These are phyloP conservation scores for Favolaschia claudopus DNA, from an alignment of 768 basidiomycete genomes.

Conservation along the genomic window DNA sequence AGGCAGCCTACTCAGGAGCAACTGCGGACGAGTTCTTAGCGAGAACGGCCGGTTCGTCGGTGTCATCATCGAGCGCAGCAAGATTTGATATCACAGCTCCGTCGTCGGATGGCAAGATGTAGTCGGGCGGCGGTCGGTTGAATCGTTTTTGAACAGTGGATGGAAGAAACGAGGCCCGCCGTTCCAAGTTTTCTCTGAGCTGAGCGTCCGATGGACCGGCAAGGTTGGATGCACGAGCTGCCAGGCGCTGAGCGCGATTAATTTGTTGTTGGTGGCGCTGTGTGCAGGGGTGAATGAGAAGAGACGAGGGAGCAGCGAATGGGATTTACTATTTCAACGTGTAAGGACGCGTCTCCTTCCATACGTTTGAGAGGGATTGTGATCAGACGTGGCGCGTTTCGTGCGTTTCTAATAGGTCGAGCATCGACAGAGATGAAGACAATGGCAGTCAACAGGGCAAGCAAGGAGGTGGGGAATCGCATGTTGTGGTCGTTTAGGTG, in stretches of 20 bases:
- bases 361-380: slow-evolving; percentile 14
- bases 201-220: slow-evolving; percentile 13
- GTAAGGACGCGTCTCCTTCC: not conserved
- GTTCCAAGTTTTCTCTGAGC: slow-evolving; percentile 20
- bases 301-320: too few species aligned
- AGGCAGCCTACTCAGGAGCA: slow-evolving; percentile 7
- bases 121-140: slow-evolving; percentile 7
- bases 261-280: slow-evolving; percentile 27
- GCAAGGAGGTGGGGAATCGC: slow-evolving; percentile 14
- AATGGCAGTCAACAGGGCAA: slow-evolving; percentile 7
- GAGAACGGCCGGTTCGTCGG: not conserved
- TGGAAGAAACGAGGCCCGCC: slow-evolving; percentile 12
- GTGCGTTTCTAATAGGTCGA: slow-evolving; percentile 2
- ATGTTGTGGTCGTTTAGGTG: slow-evolving; percentile 8
- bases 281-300: not conserved
- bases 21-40: slow-evolving; percentile 6
- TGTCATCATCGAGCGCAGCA: slow-evolving; percentile 4
- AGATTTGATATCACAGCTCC: not conserved
- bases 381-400: slow-evolving; percentile 2
- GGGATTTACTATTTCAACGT: slow-evolving; percentile 13
- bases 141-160: slow-evolving; percentile 3
- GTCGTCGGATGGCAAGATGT: not conserved
- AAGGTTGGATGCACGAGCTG: slow-evolving; percentile 12
- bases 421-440: slow-evolving; percentile 10
- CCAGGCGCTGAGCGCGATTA: slow-evolving; percentile 24